Percentiles rank a stretch among this genome's conserved stretches.
Evolutionary conservation across 495 filamentous ascomycete genomes (phyloP).

Genomic region (Hyaloscypha variabilis): DNA sequence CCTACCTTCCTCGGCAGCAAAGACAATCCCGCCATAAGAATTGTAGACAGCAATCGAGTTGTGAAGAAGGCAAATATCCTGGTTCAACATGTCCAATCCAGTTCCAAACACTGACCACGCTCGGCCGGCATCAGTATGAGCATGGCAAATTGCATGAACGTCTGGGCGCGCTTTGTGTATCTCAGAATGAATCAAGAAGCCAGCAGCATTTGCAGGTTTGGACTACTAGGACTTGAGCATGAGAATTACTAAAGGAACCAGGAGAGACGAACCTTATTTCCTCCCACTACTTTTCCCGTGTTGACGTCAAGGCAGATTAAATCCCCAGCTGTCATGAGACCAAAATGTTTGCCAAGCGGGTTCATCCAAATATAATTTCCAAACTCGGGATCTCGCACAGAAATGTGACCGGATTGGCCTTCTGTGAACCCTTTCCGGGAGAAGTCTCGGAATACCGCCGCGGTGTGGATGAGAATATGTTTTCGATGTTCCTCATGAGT

Average conservation of each 20-base stretch:
- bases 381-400: conserved; percentile 63
- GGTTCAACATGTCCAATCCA: conserved; percentile 59
- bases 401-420: conserved; percentile 67
- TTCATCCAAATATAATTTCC: conserved; percentile 68
- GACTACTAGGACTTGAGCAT: conserved; percentile 14
- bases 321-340: conserved; percentile 52
- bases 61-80: conserved; percentile 60
- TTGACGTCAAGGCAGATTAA: conserved; percentile 57
- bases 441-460: conserved; percentile 56
- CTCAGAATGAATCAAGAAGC: conserved; percentile 67
- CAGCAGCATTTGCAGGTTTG: conserved; percentile 62
- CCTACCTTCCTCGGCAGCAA: conserved; percentile 51
- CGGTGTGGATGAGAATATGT: conserved; percentile 51
- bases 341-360: conserved; percentile 58
- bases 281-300: conserved; percentile 54
- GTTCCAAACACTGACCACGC: conserved; percentile 55
- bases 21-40: conserved; percentile 58
- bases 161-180: conserved; percentile 58
- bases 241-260: background rate
- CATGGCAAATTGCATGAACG: conserved; percentile 56
- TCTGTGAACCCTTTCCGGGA: conserved; percentile 61
- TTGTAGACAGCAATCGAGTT: conserved; percentile 52
- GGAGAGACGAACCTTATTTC: conserved; percentile 35
- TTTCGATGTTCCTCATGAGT: conserved; percentile 39
- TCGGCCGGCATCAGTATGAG: conserved; percentile 54